Evolutionary conservation across 2,329 filamentous ascomycete species (phyloP), one percentile per base, ranked within the genome.

Genomic region (Zelopaecilomyces penicillatus): DNA sequence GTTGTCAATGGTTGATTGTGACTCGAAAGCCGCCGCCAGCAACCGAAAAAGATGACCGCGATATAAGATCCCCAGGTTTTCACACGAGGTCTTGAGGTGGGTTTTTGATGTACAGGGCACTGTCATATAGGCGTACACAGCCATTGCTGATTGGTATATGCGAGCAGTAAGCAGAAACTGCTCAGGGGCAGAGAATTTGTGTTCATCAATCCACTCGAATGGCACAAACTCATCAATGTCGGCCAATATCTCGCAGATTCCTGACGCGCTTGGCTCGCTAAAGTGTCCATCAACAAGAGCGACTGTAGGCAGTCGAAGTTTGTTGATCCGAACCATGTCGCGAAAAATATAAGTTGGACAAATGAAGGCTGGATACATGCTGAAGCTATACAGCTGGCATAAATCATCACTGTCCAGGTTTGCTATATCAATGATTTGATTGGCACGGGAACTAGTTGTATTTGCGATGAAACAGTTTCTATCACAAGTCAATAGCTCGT

Each of bases 261-360:
- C 41, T 10, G 33, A 33, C 6, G 34, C 12, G 10, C 11, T 30
- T 5, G 28, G 33, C 4, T 30, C 4, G 9, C 36, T 31, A 7
- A n/a, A 27, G 27, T 29, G 12, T 19, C 19, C 19, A 19, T 19
- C 19, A 26, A 36, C 31, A 2, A 30, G 12, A 6, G 37, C 33
- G 3, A 26, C 26, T 6, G 38, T 36, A 8, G 43, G 42, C 9
- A 46, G 8, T 6, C 48, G 43, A 4, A 48, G 36, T 12, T 38
- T 40, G 36, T 50, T 50, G 38, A 50, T 43, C 34, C 32, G 39
- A 7, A 48, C 6, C 5, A 50, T 39, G n/a, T 46, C 43, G 34
- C 48, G 29, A 30, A 48, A 50, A 1, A 50, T 35, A 9, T 27
- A 8, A 5, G 37, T 11, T 5, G 47, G 47, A 28, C 47, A 49